Conservation (phyloP, 2,329 filamentous ascomycete species). For the Coleophoma crateriformis region DNA sequence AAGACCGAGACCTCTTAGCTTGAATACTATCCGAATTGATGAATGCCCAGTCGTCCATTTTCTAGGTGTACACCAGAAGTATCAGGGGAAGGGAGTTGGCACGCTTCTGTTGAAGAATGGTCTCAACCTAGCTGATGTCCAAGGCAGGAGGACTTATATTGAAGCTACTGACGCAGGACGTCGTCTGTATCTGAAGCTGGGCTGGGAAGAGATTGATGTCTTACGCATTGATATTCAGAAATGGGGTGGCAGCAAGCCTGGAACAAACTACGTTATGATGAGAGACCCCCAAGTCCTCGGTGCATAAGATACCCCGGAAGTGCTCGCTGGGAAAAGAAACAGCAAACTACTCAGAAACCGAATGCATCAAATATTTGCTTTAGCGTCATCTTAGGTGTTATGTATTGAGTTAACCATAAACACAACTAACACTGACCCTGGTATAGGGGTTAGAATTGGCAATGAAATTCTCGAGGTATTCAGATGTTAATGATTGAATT, state of each 20-base stretch:
- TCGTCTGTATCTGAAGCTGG: constrained; percentile 31
- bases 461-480: no score
- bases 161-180: constrained; percentile 31
- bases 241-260: constrained; percentile 16
- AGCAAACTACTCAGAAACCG: no score
- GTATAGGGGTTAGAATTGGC: no score
- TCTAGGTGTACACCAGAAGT: constrained; percentile 28
- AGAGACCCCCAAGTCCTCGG: constrained; percentile 12
- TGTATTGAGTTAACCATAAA: no score
- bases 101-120: constrained; percentile 28
- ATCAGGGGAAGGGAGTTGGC: constrained; percentile 30
- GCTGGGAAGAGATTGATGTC: constrained; percentile 29
- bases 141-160: constrained; percentile 28
- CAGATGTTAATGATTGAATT: no score
- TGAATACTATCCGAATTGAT: background rate
- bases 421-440: no score
- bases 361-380: no score
- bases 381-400: no score
- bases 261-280: constrained; percentile 20
- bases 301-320: no score
- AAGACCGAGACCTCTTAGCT: constrained; percentile 3
- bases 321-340: no score
- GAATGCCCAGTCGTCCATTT: constrained; percentile 28
- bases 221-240: constrained; percentile 22
- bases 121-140: constrained; percentile 29